Percentiles rank a stretch among this genome's conserved stretches.
Conservation (phyloP, 202 grass and related monocot species). For the Schoenoplectus tabernaemontani region DNA sequence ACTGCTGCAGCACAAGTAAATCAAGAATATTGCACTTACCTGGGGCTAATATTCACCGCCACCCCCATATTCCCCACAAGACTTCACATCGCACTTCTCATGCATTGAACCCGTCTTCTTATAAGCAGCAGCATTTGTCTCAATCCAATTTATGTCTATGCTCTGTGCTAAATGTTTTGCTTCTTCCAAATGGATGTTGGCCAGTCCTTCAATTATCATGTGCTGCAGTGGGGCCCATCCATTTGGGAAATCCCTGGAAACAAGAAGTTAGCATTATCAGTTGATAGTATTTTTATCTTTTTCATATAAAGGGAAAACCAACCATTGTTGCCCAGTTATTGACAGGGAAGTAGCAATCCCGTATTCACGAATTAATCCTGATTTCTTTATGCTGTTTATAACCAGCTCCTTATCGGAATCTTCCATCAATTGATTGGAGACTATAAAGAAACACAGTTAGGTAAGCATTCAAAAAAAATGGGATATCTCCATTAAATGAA, state of each 20-base stretch:
- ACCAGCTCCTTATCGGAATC: conserved; percentile 30
- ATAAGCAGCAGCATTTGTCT: conserved; percentile 70
- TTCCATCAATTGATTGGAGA: conserved; percentile 20
- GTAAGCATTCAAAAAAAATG: not conserved
- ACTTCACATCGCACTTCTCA: conserved; percentile 77
- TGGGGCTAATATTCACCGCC: conserved; percentile 85
- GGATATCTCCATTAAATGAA: not conserved
- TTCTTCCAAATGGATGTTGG: conserved; percentile 43
- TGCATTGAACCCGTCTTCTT: conserved; percentile 60
- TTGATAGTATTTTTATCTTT: conserved; percentile 1
- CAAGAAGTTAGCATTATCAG: not conserved
- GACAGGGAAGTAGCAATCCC: conserved; percentile 83
- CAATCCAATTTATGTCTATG: conserved; percentile 76
- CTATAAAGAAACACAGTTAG: conserved; percentile 15
- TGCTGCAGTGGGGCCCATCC: conserved; percentile 90
- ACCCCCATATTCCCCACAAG: conserved; percentile 59
- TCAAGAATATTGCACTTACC: conserved; percentile 27
- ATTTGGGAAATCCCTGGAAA: conserved; percentile 85
- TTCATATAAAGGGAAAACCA: conserved; percentile 13
- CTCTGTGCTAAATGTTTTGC: conserved; percentile 52
- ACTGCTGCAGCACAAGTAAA: not conserved
- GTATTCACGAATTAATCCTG: conserved; percentile 55
- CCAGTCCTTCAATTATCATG: conserved; percentile 70
- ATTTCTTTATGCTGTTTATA: conserved; percentile 53
- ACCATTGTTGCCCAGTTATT: conserved; percentile 84